Percentiles rank a stretch among this genome's conserved stretches.
phyloP scores from a whole-genome alignment of 1,284 basidiomycete genomes.

The Papiliotrema terrestris region DNA sequence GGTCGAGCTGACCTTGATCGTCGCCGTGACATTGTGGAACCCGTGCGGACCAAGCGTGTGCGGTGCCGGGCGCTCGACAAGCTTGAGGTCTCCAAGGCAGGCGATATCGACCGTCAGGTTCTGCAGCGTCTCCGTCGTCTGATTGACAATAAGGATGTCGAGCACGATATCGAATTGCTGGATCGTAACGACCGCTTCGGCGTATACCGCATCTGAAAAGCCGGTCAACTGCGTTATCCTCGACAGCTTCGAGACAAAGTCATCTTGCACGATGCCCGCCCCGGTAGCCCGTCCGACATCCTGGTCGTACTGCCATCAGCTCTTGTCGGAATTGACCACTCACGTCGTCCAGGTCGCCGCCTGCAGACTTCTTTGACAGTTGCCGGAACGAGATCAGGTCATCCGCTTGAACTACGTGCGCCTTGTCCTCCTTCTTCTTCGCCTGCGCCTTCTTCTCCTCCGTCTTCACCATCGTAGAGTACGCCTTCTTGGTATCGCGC shows the following conservation, averaged over 20 bases:
- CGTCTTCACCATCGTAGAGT: slow-evolving; percentile 87
- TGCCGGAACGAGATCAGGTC: slow-evolving; percentile 90
- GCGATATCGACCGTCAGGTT: slow-evolving; percentile 98
- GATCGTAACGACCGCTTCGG: slow-evolving; percentile 97
- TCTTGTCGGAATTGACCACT: slow-evolving; percentile 38
- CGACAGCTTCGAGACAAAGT: slow-evolving; percentile 94
- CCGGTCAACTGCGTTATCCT: slow-evolving; percentile 94
- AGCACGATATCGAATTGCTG: slow-evolving; percentile 97
- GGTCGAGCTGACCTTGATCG: slow-evolving; percentile 95
- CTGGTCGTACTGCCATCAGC: slow-evolving; percentile 65
- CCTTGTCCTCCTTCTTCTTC: slow-evolving; percentile 76
- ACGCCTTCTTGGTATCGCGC: slow-evolving; percentile 86
- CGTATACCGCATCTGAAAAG: slow-evolving; percentile 98
- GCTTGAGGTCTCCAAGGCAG: slow-evolving; percentile 93
- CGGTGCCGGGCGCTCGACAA: slow-evolving; percentile 89
- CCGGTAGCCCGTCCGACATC: slow-evolving; percentile 92
- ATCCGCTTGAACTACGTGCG: slow-evolving; percentile 79
- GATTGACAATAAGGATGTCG: slow-evolving; percentile 97
- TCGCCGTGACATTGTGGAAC: slow-evolving; percentile 98
- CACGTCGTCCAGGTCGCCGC: slow-evolving; percentile 74
- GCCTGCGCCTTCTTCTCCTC: slow-evolving; percentile 89
- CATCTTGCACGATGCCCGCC: slow-evolving; percentile 75
- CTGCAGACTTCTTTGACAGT: slow-evolving; percentile 83
- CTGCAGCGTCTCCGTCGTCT: slow-evolving; percentile 89
- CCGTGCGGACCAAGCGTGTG: slow-evolving; percentile 93